phyloP scores from a whole-genome alignment of 176 grass and related monocot species.

The Leersia perrieri region DNA sequence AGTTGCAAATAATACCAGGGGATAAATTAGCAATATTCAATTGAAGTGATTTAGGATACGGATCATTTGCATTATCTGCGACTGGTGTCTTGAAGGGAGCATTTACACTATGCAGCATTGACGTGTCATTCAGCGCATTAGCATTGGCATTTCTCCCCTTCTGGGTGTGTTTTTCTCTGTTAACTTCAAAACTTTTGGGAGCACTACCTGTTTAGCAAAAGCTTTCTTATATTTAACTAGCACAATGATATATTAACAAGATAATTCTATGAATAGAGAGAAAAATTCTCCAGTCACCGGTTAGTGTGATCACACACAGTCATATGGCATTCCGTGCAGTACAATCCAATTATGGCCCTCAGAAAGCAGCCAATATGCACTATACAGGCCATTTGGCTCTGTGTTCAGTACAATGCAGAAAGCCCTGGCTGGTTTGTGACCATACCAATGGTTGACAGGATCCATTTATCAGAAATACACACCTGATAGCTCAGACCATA shows the following conservation, averaged over 20 bases:
- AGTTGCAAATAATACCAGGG: slow-evolving; percentile 25
- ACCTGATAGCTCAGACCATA: slow-evolving; percentile 98
- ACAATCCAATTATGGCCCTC: slow-evolving; percentile 13
- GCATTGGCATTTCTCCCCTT: slow-evolving; percentile 53
- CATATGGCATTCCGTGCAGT: slow-evolving; percentile 22
- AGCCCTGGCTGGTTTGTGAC: slow-evolving; percentile 18
- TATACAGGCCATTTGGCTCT: background rate
- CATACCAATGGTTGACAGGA: slow-evolving; percentile 11
- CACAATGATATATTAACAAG: slow-evolving; percentile 27
- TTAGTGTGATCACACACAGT: slow-evolving; percentile 23
- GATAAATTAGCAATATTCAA: slow-evolving; percentile 34
- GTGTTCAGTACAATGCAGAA: background rate
- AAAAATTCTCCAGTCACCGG: slow-evolving; percentile 12
- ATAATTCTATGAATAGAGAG: slow-evolving; percentile 11
- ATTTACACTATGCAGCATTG: slow-evolving; percentile 50
- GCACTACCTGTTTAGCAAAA: slow-evolving; percentile 62
- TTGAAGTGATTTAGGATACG: slow-evolving; percentile 59
- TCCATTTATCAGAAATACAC: slow-evolving; percentile 33
- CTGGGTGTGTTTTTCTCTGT: slow-evolving; percentile 44
- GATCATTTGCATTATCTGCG: slow-evolving; percentile 42
- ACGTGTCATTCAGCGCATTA: slow-evolving; percentile 35
- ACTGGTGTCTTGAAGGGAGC: slow-evolving; percentile 33
- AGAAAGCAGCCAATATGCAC: slow-evolving; percentile 19
- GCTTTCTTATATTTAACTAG: slow-evolving; percentile 32
- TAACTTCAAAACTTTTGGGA: slow-evolving; percentile 62